These are phyloP conservation scores for Scleromitrula shiraiana DNA, from an alignment of 2,329 filamentous ascomycete genomes.

Conservation along the genomic window DNA sequence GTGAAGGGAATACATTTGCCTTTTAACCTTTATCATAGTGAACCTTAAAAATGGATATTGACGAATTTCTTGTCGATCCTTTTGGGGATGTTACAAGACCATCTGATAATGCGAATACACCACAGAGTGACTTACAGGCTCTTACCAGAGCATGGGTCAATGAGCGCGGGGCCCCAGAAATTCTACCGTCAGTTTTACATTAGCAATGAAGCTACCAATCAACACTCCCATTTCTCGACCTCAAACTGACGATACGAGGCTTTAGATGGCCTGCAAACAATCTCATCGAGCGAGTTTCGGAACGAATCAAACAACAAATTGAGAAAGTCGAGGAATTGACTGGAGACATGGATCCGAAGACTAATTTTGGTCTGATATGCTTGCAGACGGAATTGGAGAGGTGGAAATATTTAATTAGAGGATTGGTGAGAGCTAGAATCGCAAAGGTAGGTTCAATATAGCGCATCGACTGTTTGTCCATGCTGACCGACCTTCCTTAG, in stretches of 20 bases:
- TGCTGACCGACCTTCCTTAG: slow-evolving; percentile 83
- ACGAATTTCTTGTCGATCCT: slow-evolving; percentile 47
- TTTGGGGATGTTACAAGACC: slow-evolving; percentile 12
- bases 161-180: slow-evolving; percentile 80
- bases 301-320: slow-evolving; percentile 61
- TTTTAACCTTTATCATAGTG: too few species aligned
- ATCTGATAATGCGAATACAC: slow-evolving; percentile 62
- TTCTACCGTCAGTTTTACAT: slow-evolving; percentile 63
- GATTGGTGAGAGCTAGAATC: slow-evolving; percentile 9
- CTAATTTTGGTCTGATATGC: slow-evolving; percentile 88
- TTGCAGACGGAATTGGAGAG: slow-evolving; percentile 94
- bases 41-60: slow-evolving; percentile 1
- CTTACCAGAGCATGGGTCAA: slow-evolving; percentile 90
- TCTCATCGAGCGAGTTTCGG: slow-evolving; percentile 76
- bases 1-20: too few species aligned
- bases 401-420: slow-evolving; percentile 73
- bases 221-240: background rate
- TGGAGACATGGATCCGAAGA: slow-evolving; percentile 77
- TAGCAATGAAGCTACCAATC: too few species aligned
- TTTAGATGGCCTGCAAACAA: slow-evolving; percentile 56
- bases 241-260: slow-evolving; percentile 2
- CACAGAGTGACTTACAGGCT: slow-evolving; percentile 64
- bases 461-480: slow-evolving; percentile 43
- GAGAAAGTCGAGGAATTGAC: slow-evolving; percentile 68
- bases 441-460: background rate